Evolutionary conservation across 208 protist genomes (phyloP), one percentile per base, ranked within the genome.

Genomic region (Acanthamoeba culbertsoni): DNA sequence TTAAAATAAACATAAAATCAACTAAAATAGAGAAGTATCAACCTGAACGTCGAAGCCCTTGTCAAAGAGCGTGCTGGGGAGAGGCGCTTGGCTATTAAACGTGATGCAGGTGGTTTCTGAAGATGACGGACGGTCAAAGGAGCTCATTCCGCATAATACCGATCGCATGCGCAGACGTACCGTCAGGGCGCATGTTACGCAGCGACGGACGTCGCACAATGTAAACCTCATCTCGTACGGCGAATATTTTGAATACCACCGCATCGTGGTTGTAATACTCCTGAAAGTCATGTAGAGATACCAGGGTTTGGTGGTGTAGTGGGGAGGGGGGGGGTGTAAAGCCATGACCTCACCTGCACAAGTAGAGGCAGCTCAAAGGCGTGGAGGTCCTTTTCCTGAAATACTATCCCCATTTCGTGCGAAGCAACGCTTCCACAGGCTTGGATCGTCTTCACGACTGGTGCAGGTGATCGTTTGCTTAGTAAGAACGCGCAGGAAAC

Each of bases 231-330:
- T 94, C 88, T 46, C 93, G 90, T 43, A 95, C 63, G 12, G 82
- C 79, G 62, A 94, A 95, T 35, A 94, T 92, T 73, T 95, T 95
- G 57, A 94, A 95, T 20, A 95, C 93, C 7, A 93, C 92, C 12
- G 73, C 86, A 55, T 95, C 77, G 23, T 95, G 94, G 48, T 95
- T 94, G 31, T 94, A 68, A 45, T 93, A 95, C 45, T 95, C 77
- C 65, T 95, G 94, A 3, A 16, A 12, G n/a, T 12, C 14, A 1
- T 16, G 12, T 26, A 7, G 53, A 28, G 53, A 59, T 59, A n/a
- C n/a, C 53, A 59, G 8, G 51, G 51, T 26, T 26, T 26, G 51
- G 12, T 18, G 48, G 12, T 55, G 8, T 8, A 23, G 48, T 8
- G 48, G 48, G 23, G 3, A 26, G 53, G 53, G 23, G 3, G 23